Base-by-base conservation (phyloP, 2,329 filamentous ascomycete genomes). In the Dothidotthia symphoricarpi region DNA sequence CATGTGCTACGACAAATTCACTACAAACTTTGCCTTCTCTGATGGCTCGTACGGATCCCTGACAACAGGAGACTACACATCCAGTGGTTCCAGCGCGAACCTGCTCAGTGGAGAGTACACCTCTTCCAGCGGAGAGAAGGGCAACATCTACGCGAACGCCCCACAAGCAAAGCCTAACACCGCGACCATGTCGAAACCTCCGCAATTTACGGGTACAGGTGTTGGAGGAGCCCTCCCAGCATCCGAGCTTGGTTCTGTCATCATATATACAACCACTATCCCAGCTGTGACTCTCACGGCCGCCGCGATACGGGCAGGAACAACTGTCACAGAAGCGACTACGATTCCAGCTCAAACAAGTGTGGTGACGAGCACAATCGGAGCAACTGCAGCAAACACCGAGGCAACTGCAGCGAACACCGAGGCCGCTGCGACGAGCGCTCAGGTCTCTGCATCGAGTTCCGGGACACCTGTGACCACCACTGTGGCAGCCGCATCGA, bases 1-100 rank as follows among this genome's bases (percentile, higher is more conserved):
- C 2, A 73, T 75, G 57, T 76, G 73, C 61, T 76, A 75, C 59
- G 74, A 76, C 54, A 69, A 68, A 37, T 76, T 73, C 59, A 76
- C 74, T 4, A 77, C 74, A 13, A 71, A 75, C 46, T 76, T 61
- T 49, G 67, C 67, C 36, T 69, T 76, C 32, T 56, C 69, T 3
- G 73, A 74, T 41, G 68, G 67, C 24, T 70, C 71, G 12, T 72
- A 65, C 34, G 74, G 74, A 10, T 72, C 68, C 2, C 57, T 76
- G n/a, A 64, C 62, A 1, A 63, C 61, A 0, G 74, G 72, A 10
- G 47, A 67, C 12, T 76, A 74, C 50, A 63, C 46, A n/a, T 67
- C 66, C 3, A 50, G 52, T 7, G 65, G 65, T 16, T 62, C 65
- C 16, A 57, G 39, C 1, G 68, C 67, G n/a, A 72, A 76, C 48